Base-by-base conservation (phyloP, 352 stramenopile genomes). In the Globisporangium apiculatum region DNA sequence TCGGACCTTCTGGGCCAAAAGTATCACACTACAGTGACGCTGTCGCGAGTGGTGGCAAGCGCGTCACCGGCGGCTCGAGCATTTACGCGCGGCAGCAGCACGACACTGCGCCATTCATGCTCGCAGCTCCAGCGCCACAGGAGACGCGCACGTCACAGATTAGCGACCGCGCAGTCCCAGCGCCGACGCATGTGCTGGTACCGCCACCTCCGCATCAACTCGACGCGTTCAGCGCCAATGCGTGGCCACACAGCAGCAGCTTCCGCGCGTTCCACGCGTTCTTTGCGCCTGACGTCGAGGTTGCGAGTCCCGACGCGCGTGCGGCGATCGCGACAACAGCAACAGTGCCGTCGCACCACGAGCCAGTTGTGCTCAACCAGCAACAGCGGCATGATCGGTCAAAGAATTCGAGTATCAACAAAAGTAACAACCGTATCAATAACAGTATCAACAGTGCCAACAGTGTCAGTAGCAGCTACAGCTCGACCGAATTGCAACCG, bases 241-340 rank as follows among this genome's bases (percentile, higher is more conserved):
- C 45, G 36, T 75, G 64, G 64, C 65, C 53, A n/a, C 57, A 65
- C 42, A 61, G 66, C 54, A 53, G 65, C 31, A 75, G 61, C 48
- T 72, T 70, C 48, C 71, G 75, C 10, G 69, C 63, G 14, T 81
- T 85, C 31, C 68, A 80, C 55, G 72, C 71, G 5, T 85, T 81
- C 57, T 85, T 85, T 46, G 61, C 70, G 4, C 43, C 57, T 2
- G 54, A 67, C 8, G 49, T 75, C 11, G 48, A 65, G 14, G 41
- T 49, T 17, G 3, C 24, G 24, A 31, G 24, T 3, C 24, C 24
- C 24, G 24, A 31, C 24, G 24, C 24, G 24, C 24, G 24, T 31
- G 24, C 24, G 24, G 24, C 24, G 24, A 31, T 31, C 24, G 24
- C 24, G 24, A 31, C 24, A 31, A 31, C 24, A 31, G 24, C 18